These are phyloP conservation scores for Sclerotinia borealis DNA, from an alignment of 2,329 filamentous ascomycete species.

Conservation along the genomic window DNA sequence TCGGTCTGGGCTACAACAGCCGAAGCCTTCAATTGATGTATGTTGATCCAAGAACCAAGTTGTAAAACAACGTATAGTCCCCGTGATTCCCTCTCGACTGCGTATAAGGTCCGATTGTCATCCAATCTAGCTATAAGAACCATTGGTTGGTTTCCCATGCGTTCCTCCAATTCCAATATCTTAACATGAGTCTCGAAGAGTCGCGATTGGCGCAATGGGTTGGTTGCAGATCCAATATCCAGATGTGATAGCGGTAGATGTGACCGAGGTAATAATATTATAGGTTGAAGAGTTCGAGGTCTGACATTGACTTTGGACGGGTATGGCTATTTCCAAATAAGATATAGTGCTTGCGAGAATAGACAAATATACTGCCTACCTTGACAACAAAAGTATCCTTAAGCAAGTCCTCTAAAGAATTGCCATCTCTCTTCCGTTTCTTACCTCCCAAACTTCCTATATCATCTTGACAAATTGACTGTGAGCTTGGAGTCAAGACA, in stretches of 20 bases:
- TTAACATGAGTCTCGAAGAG: conserved; percentile 57
- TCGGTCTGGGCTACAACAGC: conserved; percentile 43
- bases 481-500: conserved; percentile 29
- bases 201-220: conserved; percentile 46
- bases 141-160: conserved; percentile 47
- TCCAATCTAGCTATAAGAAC: conserved; percentile 58
- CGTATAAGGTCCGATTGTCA: conserved; percentile 48
- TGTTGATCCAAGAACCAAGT: conserved; percentile 59
- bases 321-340: conserved; percentile 42
- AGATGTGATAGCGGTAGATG: conserved; percentile 55
- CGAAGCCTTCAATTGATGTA: conserved; percentile 45
- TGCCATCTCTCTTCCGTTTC: conserved; percentile 34
- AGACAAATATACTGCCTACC: conserved; percentile 22
- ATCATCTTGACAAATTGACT: conserved; percentile 24
- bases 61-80: conserved; percentile 63
- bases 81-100: conserved; percentile 57
- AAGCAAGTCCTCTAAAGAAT: conserved; percentile 30
- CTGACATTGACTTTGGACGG: conserved; percentile 47
- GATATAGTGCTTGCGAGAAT: conserved; percentile 5
- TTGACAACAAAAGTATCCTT: conserved; percentile 32
- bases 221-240: conserved; percentile 47
- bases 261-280: conserved; percentile 58
- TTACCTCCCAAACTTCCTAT: conserved; percentile 17
- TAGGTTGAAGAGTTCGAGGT: conserved; percentile 50
- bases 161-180: conserved; percentile 57